phyloP scores from a whole-genome alignment of 1,284 basidiomycete genomes.

The Sanghuangporus baumii region DNA sequence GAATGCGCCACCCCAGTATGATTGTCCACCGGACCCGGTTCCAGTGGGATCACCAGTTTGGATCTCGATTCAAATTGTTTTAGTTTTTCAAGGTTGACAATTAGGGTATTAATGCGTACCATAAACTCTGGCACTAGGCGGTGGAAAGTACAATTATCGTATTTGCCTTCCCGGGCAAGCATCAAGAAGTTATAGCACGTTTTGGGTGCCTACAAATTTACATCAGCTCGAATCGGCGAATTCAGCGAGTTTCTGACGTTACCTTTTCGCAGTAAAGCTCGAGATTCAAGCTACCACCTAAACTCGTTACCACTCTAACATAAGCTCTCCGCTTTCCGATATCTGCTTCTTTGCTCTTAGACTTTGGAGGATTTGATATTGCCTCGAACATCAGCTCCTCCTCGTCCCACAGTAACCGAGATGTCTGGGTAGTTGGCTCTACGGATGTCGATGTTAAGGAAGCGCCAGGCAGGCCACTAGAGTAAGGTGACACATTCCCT shows the following conservation, averaged over 20 bases:
- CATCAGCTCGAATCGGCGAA: background rate
- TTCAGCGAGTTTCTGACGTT: background rate
- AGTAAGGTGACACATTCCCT: slow-evolving; percentile 92
- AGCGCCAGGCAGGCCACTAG: slow-evolving; percentile 86
- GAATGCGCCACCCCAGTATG: slow-evolving; percentile 95
- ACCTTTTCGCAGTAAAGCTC: slow-evolving; percentile 92
- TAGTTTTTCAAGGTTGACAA: background rate
- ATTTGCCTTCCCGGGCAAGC: slow-evolving; percentile 86
- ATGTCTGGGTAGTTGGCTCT: slow-evolving; percentile 71
- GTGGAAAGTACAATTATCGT: slow-evolving; percentile 88
- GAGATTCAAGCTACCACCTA: slow-evolving; percentile 83
- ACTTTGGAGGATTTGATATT: slow-evolving; percentile 68
- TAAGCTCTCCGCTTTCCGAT: slow-evolving; percentile 85
- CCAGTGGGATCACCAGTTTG: slow-evolving; percentile 97
- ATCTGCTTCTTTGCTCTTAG: slow-evolving; percentile 89
- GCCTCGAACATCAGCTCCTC: slow-evolving; percentile 93
- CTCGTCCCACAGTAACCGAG: slow-evolving; percentile 89
- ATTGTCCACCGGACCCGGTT: slow-evolving; percentile 89
- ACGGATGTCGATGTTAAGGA: slow-evolving; percentile 91
- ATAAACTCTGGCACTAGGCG: slow-evolving; percentile 96
- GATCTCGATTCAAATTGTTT: slow-evolving; percentile 42
- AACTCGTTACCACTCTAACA: slow-evolving; percentile 85
- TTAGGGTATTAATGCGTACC: slow-evolving; percentile 39
- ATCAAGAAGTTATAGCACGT: slow-evolving; percentile 98
- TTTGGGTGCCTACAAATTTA: slow-evolving; percentile 71